A percentile compares a stretch with the other conserved stretches of the same genome.
Conservation (phyloP, 1,284 basidiomycete species). For the Puccinia novopanici region DNA sequence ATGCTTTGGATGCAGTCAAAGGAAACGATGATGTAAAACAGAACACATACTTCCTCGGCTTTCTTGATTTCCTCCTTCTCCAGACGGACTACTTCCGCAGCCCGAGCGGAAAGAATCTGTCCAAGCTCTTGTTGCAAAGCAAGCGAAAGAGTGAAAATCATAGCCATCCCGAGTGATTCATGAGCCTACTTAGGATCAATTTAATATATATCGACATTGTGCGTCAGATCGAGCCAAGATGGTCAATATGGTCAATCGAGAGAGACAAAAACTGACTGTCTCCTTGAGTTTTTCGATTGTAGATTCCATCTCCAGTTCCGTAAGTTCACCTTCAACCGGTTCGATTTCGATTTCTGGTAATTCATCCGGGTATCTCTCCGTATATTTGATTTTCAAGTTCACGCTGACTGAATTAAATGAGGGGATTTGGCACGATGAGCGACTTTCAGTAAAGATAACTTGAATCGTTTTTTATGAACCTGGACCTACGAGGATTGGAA, state of each 20-base stretch:
- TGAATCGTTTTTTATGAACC: background rate
- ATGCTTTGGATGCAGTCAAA: too few relatives aligned
- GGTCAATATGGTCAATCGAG: background rate
- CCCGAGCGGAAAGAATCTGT: conserved; percentile 9
- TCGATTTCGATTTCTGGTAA: conserved; percentile 31
- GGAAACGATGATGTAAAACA: too few relatives aligned
- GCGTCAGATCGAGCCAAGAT: conserved; percentile 3
- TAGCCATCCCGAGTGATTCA: conserved; percentile 42
- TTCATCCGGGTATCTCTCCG: conserved; percentile 34
- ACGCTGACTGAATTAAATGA: conserved; percentile 17
- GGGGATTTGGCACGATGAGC: background rate
- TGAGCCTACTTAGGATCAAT: conserved; percentile 22
- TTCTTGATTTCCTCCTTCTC: conserved; percentile 34
- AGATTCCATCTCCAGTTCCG: background rate
- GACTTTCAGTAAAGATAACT: background rate
- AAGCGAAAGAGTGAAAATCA: conserved; percentile 43
- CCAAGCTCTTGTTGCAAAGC: conserved; percentile 40
- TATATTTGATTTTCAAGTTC: conserved; percentile 29
- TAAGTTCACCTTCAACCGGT: conserved; percentile 23
- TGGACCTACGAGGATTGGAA: conserved; percentile 34
- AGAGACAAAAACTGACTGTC: conserved; percentile 17
- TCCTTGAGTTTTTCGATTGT: conserved; percentile 31
- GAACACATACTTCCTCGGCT: conserved; percentile 29
- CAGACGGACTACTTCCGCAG: background rate
- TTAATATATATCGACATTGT: background rate